These are phyloP conservation scores for Phylloporus gajari DNA, from an alignment of 1,284 basidiomycete genomes.

Conservation along the genomic window DNA sequence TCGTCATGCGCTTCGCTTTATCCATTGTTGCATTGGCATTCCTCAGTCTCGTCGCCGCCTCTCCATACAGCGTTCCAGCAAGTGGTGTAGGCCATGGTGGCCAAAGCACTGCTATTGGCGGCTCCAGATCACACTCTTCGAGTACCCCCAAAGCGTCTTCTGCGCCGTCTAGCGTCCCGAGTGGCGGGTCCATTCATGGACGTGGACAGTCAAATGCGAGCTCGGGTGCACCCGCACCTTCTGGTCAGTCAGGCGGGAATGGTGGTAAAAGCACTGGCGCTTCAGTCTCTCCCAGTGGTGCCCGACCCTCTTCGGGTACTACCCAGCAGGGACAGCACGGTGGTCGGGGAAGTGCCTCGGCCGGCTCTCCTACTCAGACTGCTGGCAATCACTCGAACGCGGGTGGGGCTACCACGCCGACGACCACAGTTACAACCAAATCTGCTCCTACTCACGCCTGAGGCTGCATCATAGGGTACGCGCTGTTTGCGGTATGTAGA, in stretches of 20 bases:
- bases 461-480: not conserved
- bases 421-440: too few relatives aligned
- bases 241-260: not conserved
- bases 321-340: not conserved
- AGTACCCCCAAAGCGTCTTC: not conserved
- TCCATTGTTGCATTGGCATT: conserved; percentile 15
- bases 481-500: not conserved
- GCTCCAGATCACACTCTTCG: not conserved
- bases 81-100: not conserved
- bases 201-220: not conserved
- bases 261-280: not conserved
- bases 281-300: not conserved
- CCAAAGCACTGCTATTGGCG: not conserved
- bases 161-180: not conserved
- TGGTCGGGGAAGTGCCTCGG: not conserved
- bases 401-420: too few relatives aligned
- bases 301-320: not conserved
- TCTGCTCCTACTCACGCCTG: not conserved
- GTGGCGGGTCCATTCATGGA: not conserved
- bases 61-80: not conserved
- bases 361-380: not conserved
- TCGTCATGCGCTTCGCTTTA: conserved; percentile 25
- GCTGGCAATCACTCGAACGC: not conserved
- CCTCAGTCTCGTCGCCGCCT: conserved; percentile 19
- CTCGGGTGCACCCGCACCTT: not conserved